Conservation (phyloP, 257 asterid genomes). For the Forsythia suspensa region DNA sequence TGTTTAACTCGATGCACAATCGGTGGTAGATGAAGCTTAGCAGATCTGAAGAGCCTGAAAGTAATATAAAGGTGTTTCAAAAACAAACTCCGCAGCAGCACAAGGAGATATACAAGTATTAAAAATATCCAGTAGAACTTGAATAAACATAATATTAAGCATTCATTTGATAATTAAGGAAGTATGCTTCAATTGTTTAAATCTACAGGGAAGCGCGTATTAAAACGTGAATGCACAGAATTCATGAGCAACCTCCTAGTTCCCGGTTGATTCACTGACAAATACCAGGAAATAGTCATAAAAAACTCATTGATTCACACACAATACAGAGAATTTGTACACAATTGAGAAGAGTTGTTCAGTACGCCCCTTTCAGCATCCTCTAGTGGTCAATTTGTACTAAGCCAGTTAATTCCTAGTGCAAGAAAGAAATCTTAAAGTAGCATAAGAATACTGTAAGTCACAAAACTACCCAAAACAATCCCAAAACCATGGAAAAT, state of each 20-base stretch:
- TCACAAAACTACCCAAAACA: background rate
- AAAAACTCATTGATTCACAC: no score
- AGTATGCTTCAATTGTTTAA: no score
- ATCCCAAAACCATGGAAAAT: background rate
- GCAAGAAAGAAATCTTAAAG: background rate
- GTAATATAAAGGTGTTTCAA: background rate
- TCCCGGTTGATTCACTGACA: no score
- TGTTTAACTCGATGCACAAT: background rate
- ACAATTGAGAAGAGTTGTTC: background rate
- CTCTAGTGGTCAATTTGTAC: no score
- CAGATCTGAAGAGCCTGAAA: conserved; percentile 29
- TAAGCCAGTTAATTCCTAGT: no score
- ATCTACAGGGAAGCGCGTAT: no score
- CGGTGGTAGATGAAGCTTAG: conserved; percentile 3
- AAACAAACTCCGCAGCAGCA: background rate
- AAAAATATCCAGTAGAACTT: background rate
- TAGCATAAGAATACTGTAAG: background rate
- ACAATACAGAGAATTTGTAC: background rate
- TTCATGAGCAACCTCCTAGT: no score
- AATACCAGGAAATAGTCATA: no score
- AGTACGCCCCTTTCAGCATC: no score
- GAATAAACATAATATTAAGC: no score
- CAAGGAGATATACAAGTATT: background rate
- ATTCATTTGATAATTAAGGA: no score
- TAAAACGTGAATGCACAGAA: no score